Percentiles rank a stretch among this genome's conserved stretches.
Evolutionary conservation across 192 early-diverging fungal species (phyloP).

Genomic region (Lobosporangium transversale): DNA sequence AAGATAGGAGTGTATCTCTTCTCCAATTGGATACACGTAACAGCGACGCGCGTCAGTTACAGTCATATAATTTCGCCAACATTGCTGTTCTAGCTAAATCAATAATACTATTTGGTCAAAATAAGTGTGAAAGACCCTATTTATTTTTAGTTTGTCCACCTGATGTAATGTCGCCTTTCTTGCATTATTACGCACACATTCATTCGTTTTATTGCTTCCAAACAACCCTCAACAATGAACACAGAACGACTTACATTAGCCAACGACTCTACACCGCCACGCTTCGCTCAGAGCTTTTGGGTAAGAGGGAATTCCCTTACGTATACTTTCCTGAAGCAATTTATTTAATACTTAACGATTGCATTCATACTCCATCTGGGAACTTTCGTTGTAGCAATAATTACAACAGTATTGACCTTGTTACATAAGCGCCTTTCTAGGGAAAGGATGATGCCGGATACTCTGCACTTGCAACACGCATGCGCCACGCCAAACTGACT

Average conservation of each 20-base stretch:
- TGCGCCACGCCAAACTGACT: conserved; percentile 75
- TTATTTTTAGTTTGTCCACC: no score
- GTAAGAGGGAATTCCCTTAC: conserved; percentile 9
- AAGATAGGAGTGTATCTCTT: no score
- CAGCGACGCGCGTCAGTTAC: no score
- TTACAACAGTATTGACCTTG: neutral
- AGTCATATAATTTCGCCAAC: no score
- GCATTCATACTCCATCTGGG: neutral
- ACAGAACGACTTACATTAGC: conserved; percentile 8
- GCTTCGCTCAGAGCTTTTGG: conserved; percentile 49
- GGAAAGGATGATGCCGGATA: conserved; percentile 77
- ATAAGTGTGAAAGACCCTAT: no score
- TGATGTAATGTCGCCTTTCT: no score
- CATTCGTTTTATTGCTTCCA: neutral
- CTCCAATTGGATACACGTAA: no score
- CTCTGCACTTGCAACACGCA: conserved; percentile 69
- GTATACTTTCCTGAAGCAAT: neutral
- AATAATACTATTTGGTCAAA: no score
- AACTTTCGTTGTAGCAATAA: neutral
- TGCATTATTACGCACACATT: no score
- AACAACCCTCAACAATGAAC: no score
- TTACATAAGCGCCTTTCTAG: conserved; percentile 36
- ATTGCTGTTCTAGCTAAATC: no score
- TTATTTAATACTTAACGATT: neutral
- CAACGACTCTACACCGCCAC: conserved; percentile 8